Evolutionary conservation across 768 basidiomycete genomes (phyloP), one percentile per base, ranked within the genome.

Genomic region (Cyclocybe aegerita): DNA sequence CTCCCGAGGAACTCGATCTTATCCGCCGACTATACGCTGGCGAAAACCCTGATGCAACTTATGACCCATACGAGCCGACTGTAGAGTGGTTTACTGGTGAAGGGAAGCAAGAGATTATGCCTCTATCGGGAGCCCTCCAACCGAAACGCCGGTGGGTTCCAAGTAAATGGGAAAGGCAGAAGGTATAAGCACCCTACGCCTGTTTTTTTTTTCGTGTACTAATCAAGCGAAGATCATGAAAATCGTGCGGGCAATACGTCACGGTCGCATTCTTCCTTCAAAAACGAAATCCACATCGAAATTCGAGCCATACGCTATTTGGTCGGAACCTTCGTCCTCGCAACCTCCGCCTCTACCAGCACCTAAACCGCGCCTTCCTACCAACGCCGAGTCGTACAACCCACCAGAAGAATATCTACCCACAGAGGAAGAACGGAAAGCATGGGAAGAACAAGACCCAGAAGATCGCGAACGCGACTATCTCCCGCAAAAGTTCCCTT

Each of bases 91-190:
- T 98, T 68, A 96, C 96, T 9, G 93, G 92, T 3, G 89, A 93
- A 68, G 93, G 93, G 9, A 94, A 93, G 63, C 91, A 97, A 63
- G 92, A 95, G 71, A 71, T 87, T 15, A 98, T 94, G 93, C 97
- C 97, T 16, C 68, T 99, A 10, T 90, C 88, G 9, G 83, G 85
- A 30, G 89, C 90, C 23, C 92, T 94, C 2, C 94, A 98, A 65
- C 97, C 97, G 14, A 99, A 99, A 71, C 82, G 93, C 47, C 82
- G 97, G 41, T 99, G 95, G 86, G 80, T 98, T 9, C 93, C 95
- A 10, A 96, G 93, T 71, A 98, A 95, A 75, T 99, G 97, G 97
- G 97, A 98, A 72, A 98, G 97, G 70, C 86, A 97, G 79, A 99
- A 99, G 83, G 95, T 93, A 61, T 47, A 65, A 50, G 36, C 4